Evolutionary conservation across 148 eudicot species (phyloP).

Genomic region (Chenopodium quinoa): DNA sequence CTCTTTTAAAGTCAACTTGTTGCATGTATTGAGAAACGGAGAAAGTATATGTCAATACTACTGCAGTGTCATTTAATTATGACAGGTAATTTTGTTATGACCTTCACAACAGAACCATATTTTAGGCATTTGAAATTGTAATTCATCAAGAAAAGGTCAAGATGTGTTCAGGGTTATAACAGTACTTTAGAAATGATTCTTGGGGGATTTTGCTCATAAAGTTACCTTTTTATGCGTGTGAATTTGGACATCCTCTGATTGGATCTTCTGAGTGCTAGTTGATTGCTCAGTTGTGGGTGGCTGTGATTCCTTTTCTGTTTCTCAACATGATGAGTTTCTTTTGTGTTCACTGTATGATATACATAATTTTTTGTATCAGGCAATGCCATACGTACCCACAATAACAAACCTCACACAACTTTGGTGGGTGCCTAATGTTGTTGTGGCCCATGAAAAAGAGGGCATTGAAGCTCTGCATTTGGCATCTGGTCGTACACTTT

Average conservation of each 20-base stretch:
- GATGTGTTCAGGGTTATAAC: not conserved
- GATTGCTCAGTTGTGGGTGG: not conserved
- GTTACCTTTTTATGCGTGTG: not conserved
- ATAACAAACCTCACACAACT: conserved; percentile 89
- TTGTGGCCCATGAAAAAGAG: conserved; percentile 95
- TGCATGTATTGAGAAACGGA: too few relatives aligned
- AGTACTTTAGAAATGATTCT: not conserved
- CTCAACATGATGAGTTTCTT: not conserved
- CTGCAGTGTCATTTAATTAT: not conserved
- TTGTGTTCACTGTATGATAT: not conserved
- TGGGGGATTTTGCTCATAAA: not conserved
- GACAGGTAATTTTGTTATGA: not conserved
- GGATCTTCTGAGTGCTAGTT: not conserved
- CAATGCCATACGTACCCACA: conserved; percentile 71
- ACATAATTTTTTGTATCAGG: conserved; percentile 42
- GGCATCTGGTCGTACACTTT: conserved; percentile 92
- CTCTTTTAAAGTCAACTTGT: too few relatives aligned
- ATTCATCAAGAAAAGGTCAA: not conserved
- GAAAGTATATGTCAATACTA: not conserved
- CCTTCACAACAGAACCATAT: not conserved
- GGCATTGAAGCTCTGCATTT: conserved; percentile 97
- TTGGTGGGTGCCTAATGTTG: conserved; percentile 99
- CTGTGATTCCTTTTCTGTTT: not conserved
- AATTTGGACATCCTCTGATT: not conserved
- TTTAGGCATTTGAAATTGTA: not conserved